Base-by-base conservation (phyloP, 331 rosid species). In the Malus hybrid region DNA sequence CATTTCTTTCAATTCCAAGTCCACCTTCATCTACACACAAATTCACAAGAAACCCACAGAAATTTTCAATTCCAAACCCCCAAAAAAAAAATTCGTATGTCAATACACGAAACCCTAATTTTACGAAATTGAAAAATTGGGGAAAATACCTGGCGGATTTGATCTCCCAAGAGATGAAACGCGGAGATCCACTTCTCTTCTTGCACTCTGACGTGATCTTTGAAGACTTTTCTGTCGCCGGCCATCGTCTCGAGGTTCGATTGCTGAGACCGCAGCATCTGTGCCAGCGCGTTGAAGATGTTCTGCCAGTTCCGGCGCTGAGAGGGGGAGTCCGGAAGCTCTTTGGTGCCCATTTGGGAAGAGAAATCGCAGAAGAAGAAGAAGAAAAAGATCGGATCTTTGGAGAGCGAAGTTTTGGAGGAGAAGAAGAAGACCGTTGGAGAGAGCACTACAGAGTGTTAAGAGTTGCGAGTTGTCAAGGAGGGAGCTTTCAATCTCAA, bases 131-230 rank as follows among this genome's bases (percentile, higher is more conserved):
- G 39, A 11, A 39, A 61, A 33, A 22, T 14, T 50, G 48, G 67
- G n/a, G 34, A 24, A 70, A 14, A 36, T 71, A 92, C 99, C 93
- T 84, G 84, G 24, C 87, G 64, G 39, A 89, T 78, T 55, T 73
- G 81, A 24, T 86, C 84, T 66, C 74, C 82, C 65, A 82, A 80
- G 22, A 81, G 71, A 60, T 85, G 86, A 79, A 79, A 69, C 66
- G 86, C 91, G 12, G 82, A 89, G 67, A 7, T 20, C 99, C 93
- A 87, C 5, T 84, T 86, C 10, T 88, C 87, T 46, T 90, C 88
- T 76, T 88, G 93, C 85, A 76, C 69, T 73, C 52, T 54, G 61
- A 89, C 42, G 0, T 85, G 90, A 62, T 90, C 89, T 84, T 86
- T 80, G 50, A 90, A 87, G 74, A 86, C 28, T 62, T 84, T 86